Base-by-base conservation (phyloP, 768 basidiomycete genomes). In the Termitomyces titanicus region DNA sequence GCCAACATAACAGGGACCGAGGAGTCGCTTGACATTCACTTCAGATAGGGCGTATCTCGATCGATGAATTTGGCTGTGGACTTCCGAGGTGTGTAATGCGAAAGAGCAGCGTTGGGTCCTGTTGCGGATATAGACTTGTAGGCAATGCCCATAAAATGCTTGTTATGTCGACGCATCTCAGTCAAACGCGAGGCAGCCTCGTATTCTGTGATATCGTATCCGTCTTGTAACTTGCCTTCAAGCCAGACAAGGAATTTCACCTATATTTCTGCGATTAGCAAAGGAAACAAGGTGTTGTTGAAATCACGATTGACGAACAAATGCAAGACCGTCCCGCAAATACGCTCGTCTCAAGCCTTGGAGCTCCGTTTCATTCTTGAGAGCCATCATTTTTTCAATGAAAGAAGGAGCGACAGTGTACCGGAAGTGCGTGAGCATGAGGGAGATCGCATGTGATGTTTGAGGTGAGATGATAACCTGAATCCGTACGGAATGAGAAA, bases 41-140 rank as follows among this genome's bases (percentile, higher is more conserved):
- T 95, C 55, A 99, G 80, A 69, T 96, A 99, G 5, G 94, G 92
- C 2, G 83, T 80, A 12, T 88, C 80, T 34, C 83, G 78, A 61
- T 88, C 85, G 62, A 99, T 90, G 71, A 89, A 77, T 42, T 73
- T 70, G n/a, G 89, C 88, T 17, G 76, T 78, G 18, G 74, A 70
- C 65, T 88, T 85, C 56, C 81, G 80, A 0, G 97, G 94, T 0
- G 81, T 78, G 69, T 99, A 98, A 72, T 99, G 97, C 4, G 97
- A 94, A 22, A 98, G 72, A 17, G 96, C 97, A 53, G 92, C 95
- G 66, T 99, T 96, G 2, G 90, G 79, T 3, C 95, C 96, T 37
- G 82, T 85, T 2, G 91, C 96, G 22, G 88, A 91, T 57, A 98
- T 96, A 53, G 86, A 91, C 70, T 91, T 89, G 61, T 94, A 94